A percentile compares a stretch with the other conserved stretches of the same genome.
Conservation (phyloP, 2,329 filamentous ascomycete species). For the Colletotrichum lupini region DNA sequence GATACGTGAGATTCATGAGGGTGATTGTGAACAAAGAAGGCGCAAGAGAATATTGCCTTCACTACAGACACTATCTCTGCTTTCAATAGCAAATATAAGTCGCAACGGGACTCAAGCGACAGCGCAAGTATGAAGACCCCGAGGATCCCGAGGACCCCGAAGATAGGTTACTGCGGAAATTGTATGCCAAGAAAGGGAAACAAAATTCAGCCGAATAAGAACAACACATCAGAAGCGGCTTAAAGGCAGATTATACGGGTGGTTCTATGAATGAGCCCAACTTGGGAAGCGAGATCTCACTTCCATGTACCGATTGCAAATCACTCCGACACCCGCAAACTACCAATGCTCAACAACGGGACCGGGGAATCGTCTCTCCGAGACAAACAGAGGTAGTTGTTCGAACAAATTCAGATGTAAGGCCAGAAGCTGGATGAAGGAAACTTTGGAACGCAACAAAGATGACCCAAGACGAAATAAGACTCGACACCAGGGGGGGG, state of each 20-base stretch:
- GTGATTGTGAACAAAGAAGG: not conserved
- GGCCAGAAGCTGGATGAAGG: not conserved
- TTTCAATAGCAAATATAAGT: not conserved
- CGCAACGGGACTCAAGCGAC: not conserved
- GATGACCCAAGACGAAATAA: not conserved
- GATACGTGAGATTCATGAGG: not conserved
- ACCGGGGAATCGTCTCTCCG: too few relatives aligned
- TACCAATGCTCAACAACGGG: not conserved
- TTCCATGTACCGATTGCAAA: not conserved
- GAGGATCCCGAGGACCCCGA: not conserved
- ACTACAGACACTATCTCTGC: not conserved
- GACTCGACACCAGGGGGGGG: not conserved
- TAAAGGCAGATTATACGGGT: not conserved
- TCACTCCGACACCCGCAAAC: not conserved
- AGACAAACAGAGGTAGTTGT: too few relatives aligned
- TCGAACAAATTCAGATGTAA: not conserved
- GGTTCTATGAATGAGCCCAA: not conserved
- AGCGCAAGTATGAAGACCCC: not conserved
- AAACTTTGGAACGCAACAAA: not conserved
- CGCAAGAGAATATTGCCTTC: not conserved
- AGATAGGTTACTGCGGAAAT: not conserved
- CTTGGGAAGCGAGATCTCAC: too few relatives aligned
- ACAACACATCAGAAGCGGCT: not conserved
- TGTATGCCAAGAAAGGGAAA: not conserved
- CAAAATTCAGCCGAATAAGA: not conserved